Conservation (phyloP, 164 flowering plant genomes). For the Vitis cinerea region DNA sequence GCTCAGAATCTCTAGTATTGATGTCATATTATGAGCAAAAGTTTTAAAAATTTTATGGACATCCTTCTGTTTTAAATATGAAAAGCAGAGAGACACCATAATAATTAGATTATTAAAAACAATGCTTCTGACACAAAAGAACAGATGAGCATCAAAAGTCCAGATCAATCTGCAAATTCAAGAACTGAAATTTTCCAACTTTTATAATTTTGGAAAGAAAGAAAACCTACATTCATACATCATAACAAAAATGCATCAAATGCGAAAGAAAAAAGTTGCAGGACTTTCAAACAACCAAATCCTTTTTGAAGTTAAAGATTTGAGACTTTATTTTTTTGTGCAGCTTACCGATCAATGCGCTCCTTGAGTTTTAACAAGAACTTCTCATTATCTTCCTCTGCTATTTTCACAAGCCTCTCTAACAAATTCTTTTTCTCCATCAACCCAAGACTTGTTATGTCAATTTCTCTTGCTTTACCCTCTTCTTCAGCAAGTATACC, state of each 20-base stretch:
- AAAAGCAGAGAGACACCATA: no score
- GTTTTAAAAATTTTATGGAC: no score
- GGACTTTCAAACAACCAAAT: no score
- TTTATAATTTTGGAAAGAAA: no score
- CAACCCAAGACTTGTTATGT: slow-evolving; percentile 22
- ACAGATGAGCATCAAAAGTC: background rate
- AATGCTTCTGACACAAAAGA: background rate
- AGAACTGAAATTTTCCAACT: background rate
- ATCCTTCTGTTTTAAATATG: no score
- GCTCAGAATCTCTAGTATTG: background rate
- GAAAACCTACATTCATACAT: no score
- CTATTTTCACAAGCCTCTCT: slow-evolving; percentile 26
- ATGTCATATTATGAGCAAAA: background rate
- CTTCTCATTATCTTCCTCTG: slow-evolving; percentile 31
- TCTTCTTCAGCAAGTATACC: slow-evolving; percentile 27
- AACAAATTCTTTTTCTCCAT: slow-evolving; percentile 24
- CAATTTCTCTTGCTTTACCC: slow-evolving; percentile 26
- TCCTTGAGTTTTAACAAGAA: slow-evolving; percentile 29
- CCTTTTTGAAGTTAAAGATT: no score
- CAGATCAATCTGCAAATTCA: background rate
- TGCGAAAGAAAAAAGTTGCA: background rate
- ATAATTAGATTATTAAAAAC: no score
- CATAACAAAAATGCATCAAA: no score
- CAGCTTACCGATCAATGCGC: slow-evolving; percentile 19
- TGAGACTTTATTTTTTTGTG: background rate